Evolutionary conservation across 352 stramenopile species (phyloP).

Genomic region (Globisporangium abappressorium): DNA sequence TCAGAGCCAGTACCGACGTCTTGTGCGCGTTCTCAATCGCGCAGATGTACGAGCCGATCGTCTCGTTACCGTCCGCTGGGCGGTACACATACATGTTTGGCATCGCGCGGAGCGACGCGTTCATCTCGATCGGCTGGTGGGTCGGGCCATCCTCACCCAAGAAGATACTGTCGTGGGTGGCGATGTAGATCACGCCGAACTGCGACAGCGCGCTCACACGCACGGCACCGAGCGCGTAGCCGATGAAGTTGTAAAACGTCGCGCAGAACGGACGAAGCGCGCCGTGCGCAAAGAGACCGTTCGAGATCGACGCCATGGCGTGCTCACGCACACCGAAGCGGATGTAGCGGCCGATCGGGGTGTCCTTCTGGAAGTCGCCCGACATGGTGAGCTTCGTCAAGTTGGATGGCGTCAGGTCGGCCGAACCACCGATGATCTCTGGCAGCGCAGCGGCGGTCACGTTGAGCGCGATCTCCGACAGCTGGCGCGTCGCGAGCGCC

Average conservation of each 20-base stretch:
- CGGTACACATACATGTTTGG: constrained; percentile 98
- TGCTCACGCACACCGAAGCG: constrained; percentile 99
- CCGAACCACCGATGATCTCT: constrained; percentile 97
- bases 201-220: constrained; percentile 93
- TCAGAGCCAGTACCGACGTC: constrained; percentile 94
- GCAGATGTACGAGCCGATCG: constrained; percentile 92
- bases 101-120: constrained; percentile 94
- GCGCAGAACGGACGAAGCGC: constrained; percentile 97
- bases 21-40: constrained; percentile 83
- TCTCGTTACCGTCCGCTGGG: constrained; percentile 98
- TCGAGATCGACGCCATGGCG: constrained; percentile 97
- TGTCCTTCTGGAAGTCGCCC: constrained; percentile 97
- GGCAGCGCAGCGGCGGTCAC: constrained; percentile 90
- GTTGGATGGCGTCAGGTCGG: constrained; percentile 98
- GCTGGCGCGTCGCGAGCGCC: constrained; percentile 91
- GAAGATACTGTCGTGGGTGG: constrained; percentile 99
- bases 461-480: constrained; percentile 96
- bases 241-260: constrained; percentile 99
- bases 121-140: constrained; percentile 99
- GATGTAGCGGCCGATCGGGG: constrained; percentile 94
- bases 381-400: constrained; percentile 94
- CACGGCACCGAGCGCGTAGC: constrained; percentile 95
- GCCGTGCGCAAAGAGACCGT: constrained; percentile 98
- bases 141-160: constrained; percentile 99
- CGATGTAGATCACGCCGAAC: constrained; percentile 97